A percentile compares a stretch with the other conserved stretches of the same genome.
Conservation (phyloP, 2,329 filamentous ascomycete species). For the Pseudocercospora cruenta region DNA sequence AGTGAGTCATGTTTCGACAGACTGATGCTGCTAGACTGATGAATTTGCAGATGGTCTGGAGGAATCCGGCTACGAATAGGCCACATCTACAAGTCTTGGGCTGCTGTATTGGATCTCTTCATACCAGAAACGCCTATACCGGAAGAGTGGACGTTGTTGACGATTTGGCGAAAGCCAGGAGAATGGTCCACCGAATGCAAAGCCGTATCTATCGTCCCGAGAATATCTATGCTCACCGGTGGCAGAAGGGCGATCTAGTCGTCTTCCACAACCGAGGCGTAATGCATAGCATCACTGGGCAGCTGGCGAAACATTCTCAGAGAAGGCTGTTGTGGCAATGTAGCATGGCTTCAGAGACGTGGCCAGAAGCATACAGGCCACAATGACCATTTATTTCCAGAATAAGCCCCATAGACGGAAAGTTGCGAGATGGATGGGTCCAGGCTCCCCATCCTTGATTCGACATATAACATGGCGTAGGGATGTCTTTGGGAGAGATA, state of each 20-base stretch:
- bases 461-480: background rate
- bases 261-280: conserved; percentile 42
- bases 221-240: conserved; percentile 41
- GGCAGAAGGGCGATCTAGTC: conserved; percentile 39
- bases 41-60: conserved; percentile 16
- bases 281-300: conserved; percentile 40
- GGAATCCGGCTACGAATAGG: conserved; percentile 11
- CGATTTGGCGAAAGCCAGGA: conserved; percentile 30
- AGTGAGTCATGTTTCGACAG: conserved; percentile 14
- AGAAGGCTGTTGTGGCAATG: conserved; percentile 39
- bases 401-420: background rate
- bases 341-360: conserved; percentile 16
- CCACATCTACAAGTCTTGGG: conserved; percentile 35
- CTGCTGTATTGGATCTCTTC: conserved; percentile 31
- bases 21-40: background rate
- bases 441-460: background rate
- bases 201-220: conserved; percentile 32
- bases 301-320: conserved; percentile 28
- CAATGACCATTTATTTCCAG: background rate
- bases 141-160: conserved; percentile 22
- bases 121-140: conserved; percentile 28
- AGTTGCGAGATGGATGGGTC: background rate
- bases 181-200: conserved; percentile 36
- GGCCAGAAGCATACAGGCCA: conserved; percentile 8
- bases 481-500: background rate